phyloP scores from a whole-genome alignment of 176 grass and related monocot species.

The Bonia amplexicaulis region DNA sequence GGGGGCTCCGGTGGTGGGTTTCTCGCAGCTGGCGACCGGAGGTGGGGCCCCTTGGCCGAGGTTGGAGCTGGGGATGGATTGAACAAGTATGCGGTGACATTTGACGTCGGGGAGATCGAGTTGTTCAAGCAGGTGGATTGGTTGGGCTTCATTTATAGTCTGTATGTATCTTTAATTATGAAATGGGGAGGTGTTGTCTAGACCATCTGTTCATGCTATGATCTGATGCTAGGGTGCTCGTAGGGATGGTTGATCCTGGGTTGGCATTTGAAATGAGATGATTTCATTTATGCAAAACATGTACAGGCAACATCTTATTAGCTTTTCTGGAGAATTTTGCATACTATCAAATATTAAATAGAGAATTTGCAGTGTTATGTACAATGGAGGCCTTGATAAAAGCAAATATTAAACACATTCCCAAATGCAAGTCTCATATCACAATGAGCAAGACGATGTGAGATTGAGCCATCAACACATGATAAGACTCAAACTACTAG shows the following conservation, averaged over 20 bases:
- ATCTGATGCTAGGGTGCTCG: not conserved
- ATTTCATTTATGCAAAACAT: slow-evolving; percentile 3
- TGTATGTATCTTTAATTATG: not conserved
- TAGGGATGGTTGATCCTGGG: not conserved
- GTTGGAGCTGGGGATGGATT: slow-evolving; percentile 30
- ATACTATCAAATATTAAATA: not conserved
- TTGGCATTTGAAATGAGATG: not conserved
- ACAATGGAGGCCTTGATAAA: slow-evolving; percentile 3
- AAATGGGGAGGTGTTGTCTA: not conserved
- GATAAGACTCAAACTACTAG: no score
- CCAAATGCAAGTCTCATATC: no score
- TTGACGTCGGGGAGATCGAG: slow-evolving; percentile 89
- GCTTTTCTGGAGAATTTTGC: not conserved
- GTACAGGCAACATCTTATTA: not conserved
- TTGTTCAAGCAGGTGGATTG: slow-evolving; percentile 80
- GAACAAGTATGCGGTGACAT: slow-evolving; percentile 80
- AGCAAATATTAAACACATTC: no score
- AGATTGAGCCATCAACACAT: no score
- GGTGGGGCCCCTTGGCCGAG: slow-evolving; percentile 44
- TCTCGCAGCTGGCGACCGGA: slow-evolving; percentile 28
- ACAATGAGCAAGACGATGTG: no score
- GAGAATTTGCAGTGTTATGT: not conserved
- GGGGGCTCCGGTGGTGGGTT: not conserved
- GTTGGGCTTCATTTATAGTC: not conserved
- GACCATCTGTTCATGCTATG: slow-evolving; percentile 11